phyloP scores from a whole-genome alignment of 345 rosid genomes.

The Erucastrum elatum region DNA sequence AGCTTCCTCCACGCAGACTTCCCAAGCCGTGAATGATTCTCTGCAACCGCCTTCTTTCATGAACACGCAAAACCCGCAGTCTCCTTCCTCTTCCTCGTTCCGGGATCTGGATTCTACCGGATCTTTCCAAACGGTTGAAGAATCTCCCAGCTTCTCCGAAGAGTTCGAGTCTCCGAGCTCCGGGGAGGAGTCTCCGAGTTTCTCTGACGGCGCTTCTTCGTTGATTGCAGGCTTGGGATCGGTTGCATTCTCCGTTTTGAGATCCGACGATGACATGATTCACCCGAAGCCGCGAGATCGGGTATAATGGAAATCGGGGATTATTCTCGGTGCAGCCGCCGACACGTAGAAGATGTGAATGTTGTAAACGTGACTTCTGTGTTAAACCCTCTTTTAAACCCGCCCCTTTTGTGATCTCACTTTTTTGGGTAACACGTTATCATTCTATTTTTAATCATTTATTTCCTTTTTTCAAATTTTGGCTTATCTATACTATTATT shows the following conservation, averaged over 20 bases:
- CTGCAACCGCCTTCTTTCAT: constrained; percentile 95
- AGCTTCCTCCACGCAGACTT: constrained; percentile 68
- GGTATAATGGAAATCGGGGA: too few species aligned
- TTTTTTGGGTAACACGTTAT: too few species aligned
- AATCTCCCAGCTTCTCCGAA: background rate
- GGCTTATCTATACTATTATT: too few species aligned
- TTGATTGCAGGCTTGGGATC: background rate
- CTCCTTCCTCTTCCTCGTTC: constrained; percentile 49
- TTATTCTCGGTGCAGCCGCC: too few species aligned
- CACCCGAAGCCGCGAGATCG: too few species aligned
- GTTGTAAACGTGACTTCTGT: too few species aligned
- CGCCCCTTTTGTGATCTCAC: too few species aligned
- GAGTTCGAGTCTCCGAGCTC: background rate
- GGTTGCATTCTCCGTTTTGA: background rate
- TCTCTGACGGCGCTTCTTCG: background rate
- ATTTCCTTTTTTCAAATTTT: too few species aligned
- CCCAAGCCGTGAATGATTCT: constrained; percentile 71
- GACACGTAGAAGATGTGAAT: too few species aligned
- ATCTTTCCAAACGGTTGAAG: background rate
- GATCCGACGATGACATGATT: background rate
- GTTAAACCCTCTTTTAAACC: too few species aligned
- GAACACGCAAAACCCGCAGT: constrained; percentile 81
- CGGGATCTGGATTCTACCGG: constrained; percentile 19
- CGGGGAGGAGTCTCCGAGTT: background rate
- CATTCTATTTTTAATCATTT: too few species aligned